Evolutionary conservation across 78 protist genomes (phyloP).

Genomic region (Dictyostelium citrinum): DNA sequence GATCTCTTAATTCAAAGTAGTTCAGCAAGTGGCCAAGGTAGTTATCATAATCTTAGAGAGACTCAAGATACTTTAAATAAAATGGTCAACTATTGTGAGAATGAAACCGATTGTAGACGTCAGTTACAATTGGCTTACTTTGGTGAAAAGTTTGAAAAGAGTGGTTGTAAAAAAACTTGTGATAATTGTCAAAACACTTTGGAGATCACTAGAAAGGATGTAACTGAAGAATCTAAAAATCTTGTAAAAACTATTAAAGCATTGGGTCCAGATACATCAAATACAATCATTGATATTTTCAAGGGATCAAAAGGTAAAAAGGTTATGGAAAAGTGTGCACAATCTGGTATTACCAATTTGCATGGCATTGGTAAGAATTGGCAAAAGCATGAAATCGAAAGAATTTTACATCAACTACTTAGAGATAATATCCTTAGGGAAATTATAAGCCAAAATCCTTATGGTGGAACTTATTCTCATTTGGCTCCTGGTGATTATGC

Average conservation of each 20-base stretch:
- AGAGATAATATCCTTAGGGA: neutral
- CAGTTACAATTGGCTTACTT: slow-evolving; percentile 59
- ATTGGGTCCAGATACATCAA: neutral
- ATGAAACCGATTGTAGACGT: slow-evolving; percentile 82
- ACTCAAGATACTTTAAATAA: slow-evolving; percentile 22
- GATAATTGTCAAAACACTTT: slow-evolving; percentile 52
- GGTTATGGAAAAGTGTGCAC: neutral
- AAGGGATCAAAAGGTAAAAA: slow-evolving; percentile 1
- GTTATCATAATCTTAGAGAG: neutral
- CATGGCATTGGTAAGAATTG: slow-evolving; percentile 18
- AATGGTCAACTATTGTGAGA: slow-evolving; percentile 83
- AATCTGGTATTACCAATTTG: neutral
- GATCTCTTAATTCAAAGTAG: neutral
- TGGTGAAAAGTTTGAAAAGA: slow-evolving; percentile 70
- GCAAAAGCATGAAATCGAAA: neutral
- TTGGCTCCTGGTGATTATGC: neutral
- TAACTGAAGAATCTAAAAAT: slow-evolving; percentile 21
- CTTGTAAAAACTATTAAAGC: neutral
- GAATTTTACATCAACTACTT: slow-evolving; percentile 9
- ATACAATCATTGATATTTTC: neutral
- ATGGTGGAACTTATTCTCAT: neutral
- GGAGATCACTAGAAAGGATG: neutral
- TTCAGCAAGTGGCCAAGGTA: neutral
- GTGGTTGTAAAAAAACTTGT: slow-evolving; percentile 61
- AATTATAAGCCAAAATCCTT: neutral